Conservation (phyloP, 495 filamentous ascomycete genomes). For the Tuber indicum region DNA sequence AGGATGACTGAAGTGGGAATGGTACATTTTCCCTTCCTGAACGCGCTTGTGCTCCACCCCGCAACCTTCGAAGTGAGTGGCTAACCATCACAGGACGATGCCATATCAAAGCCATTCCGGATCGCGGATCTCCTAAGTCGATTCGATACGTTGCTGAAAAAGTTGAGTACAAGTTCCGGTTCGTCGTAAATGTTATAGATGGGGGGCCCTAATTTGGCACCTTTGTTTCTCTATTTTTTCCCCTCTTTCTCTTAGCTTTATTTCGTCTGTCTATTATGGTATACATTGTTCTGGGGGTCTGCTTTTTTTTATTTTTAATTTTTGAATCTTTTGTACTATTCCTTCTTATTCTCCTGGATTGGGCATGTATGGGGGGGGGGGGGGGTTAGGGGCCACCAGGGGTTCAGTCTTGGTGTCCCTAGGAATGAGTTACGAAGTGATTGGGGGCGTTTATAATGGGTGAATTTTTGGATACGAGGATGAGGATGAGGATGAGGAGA, state of each 20-base stretch:
- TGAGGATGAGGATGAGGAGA: background rate
- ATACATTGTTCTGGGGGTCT: background rate
- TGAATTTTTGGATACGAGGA: background rate
- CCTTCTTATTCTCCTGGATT: background rate
- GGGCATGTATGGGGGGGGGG: background rate
- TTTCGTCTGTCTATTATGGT: background rate
- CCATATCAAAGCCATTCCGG: slow-evolving; percentile 74
- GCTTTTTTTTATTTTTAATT: background rate
- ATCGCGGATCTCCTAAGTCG: slow-evolving; percentile 56
- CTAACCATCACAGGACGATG: slow-evolving; percentile 48
- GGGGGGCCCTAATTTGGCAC: background rate
- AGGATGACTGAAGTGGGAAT: slow-evolving; percentile 64
- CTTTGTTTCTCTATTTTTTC: background rate
- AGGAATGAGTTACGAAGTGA: background rate
- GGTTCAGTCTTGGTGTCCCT: background rate
- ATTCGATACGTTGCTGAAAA: slow-evolving; percentile 26
- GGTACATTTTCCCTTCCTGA: slow-evolving; percentile 42
- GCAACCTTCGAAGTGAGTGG: background rate
- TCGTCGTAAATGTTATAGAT: background rate
- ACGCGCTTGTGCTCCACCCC: background rate
- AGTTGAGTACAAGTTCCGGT: background rate
- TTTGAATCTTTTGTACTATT: background rate
- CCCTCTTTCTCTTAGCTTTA: background rate
- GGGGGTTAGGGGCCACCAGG: background rate
- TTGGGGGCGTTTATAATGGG: background rate